These are phyloP conservation scores for Jamesozyma spencerorum DNA, from an alignment of 805 yeast species.

Conservation along the genomic window DNA sequence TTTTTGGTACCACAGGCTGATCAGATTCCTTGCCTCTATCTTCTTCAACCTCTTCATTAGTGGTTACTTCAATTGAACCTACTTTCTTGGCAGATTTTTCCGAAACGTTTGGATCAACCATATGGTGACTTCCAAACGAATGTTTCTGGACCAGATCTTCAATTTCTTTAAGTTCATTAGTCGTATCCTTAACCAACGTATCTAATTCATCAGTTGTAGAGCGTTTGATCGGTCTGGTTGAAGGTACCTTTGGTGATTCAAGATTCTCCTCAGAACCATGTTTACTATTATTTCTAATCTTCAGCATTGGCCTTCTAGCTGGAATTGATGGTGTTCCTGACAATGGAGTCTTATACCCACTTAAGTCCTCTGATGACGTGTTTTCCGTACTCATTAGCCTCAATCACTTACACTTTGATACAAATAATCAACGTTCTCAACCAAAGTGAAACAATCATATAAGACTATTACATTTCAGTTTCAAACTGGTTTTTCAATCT, in stretches of 20 bases:
- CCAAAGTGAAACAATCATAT: too few species aligned
- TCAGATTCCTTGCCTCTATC: neutral
- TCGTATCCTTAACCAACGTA: slow-evolving; percentile 6
- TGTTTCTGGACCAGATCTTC: slow-evolving; percentile 5
- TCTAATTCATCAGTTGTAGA: slow-evolving; percentile 10
- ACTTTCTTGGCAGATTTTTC: neutral
- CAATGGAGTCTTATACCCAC: neutral
- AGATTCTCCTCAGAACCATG: neutral
- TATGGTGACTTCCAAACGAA: neutral
- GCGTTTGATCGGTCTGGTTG: slow-evolving; percentile 5
- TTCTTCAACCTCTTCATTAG: neutral
- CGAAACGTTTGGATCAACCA: neutral
- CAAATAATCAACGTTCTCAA: too few species aligned
- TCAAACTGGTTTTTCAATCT: too few species aligned
- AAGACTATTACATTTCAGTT: too few species aligned
- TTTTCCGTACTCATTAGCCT: too few species aligned
- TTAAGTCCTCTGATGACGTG: slow-evolving; percentile 14
- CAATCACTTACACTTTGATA: too few species aligned
- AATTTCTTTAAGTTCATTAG: slow-evolving; percentile 10
- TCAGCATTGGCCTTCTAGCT: slow-evolving; percentile 2
- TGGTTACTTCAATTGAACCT: neutral
- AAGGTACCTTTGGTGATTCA: slow-evolving; percentile 4
- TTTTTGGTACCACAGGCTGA: neutral
- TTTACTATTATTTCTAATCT: neutral
- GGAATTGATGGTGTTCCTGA: slow-evolving; percentile 5